These are phyloP conservation scores for Platanthera guangdongensis DNA, from an alignment of 106 monocot species.

Conservation along the genomic window DNA sequence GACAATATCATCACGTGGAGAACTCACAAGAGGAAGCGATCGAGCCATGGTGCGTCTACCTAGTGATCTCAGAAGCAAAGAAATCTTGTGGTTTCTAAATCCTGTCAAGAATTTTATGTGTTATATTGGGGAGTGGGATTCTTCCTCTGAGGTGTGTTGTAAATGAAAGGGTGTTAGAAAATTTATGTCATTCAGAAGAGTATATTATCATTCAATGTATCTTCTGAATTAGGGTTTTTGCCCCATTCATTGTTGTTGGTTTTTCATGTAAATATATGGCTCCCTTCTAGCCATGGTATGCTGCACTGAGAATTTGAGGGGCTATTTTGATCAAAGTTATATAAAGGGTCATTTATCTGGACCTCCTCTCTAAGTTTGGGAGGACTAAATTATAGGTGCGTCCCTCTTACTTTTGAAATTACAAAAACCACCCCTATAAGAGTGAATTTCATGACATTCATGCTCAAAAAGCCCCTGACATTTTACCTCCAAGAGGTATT, in stretches of 20 bases:
- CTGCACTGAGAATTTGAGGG: neutral
- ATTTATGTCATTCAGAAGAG: neutral
- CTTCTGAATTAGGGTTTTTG: neutral
- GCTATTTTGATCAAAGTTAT: neutral
- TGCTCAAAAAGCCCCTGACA: no score
- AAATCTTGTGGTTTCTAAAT: constrained; percentile 11
- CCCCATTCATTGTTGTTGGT: neutral
- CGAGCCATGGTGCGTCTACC: constrained; percentile 26
- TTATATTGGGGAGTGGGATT: neutral
- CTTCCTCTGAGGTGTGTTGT: neutral
- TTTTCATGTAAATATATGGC: neutral
- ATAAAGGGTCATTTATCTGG: no score
- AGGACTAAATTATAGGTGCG: no score
- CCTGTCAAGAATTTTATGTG: neutral
- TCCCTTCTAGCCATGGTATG: neutral
- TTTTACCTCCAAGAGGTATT: no score
- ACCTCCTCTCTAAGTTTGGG: no score
- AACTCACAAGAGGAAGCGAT: constrained; percentile 73
- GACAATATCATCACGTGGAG: constrained; percentile 61
- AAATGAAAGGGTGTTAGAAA: neutral
- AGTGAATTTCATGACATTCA: no score
- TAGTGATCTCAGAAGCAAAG: constrained; percentile 31
- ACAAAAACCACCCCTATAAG: no score
- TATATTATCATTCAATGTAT: neutral
- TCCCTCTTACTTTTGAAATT: no score